Evolutionary conservation across 495 filamentous ascomycete species (phyloP), one percentile per base, ranked within the genome.

Genomic region (Neurospora sp.): DNA sequence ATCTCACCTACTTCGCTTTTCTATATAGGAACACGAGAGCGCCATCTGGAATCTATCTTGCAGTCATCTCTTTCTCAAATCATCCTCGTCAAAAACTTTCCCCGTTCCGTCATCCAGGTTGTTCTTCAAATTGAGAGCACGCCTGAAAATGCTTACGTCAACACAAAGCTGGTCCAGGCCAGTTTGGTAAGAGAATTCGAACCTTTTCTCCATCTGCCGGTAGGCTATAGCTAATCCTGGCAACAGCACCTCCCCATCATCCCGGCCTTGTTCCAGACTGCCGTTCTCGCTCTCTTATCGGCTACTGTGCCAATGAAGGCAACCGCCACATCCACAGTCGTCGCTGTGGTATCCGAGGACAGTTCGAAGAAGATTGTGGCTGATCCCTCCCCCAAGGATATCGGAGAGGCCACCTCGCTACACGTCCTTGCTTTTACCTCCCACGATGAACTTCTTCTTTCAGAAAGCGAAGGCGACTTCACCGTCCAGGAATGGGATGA

Each of bases 381-480:
- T 9, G 85, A 92, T 59, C 89, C 91, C 21, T 87, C 87, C 4
- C 81, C 87, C 3, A 78, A 82, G 62, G 84, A 90, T 19, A 81
- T 90, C 38, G 84, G 87, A 45, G 77, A 81, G 39, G 91, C 92
- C 13, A 82, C 83, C 34, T 93, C 93, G 11, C 85, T 93, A 37
- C 93, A 96, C 77, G 92, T 92, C 34, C 81, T 97, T 39, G 90
- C 89, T 4, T 95, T 94, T 76, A 92, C 91, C 36, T 91, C 89
- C 8, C 88, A 90, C 70, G 88, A 90, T 21, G 91, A 93, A 71
- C 80, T 97, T 39, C 81, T 97, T 21, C 80, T 97, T 54, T 90
- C 88, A 40, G 92, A 97, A 79, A 96, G 93, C 78, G 89, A 94
- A 77, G 95, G 95, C 0, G 81, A 83, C 39, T 98, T 97, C 76